Conservation (phyloP, 2,329 filamentous ascomycete genomes). For the Aspergillus tamarii region DNA sequence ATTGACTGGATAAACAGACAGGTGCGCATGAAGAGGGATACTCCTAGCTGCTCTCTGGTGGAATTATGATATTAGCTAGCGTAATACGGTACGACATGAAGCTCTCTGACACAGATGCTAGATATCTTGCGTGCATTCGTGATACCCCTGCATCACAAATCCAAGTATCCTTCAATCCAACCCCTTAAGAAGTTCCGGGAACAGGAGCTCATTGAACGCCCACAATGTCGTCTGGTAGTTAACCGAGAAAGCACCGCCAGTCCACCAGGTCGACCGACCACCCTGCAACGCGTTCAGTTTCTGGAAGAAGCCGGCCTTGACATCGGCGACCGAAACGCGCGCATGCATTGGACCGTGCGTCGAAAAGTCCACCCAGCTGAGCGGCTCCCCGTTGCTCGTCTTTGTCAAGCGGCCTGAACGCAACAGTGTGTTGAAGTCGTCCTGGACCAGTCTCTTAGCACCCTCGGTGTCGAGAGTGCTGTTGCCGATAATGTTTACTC, state of each 20-base stretch:
- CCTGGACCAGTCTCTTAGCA: slow-evolving; percentile 19
- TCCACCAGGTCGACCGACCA: slow-evolving; percentile 43
- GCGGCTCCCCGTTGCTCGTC: slow-evolving; percentile 13
- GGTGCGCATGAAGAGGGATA: no score
- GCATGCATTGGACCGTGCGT: slow-evolving; percentile 37
- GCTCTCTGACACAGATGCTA: neutral
- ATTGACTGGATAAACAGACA: no score
- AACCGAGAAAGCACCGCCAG: slow-evolving; percentile 37
- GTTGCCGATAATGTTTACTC: slow-evolving; percentile 27
- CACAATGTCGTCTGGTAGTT: slow-evolving; percentile 28
- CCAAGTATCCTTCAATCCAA: slow-evolving; percentile 4
- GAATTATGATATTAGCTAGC: neutral
- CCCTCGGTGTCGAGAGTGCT: slow-evolving; percentile 17
- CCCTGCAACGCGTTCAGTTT: slow-evolving; percentile 45
- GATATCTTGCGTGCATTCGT: neutral
- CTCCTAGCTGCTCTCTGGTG: no score
- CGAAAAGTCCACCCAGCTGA: slow-evolving; percentile 27
- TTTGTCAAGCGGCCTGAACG: slow-evolving; percentile 15
- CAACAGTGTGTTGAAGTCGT: slow-evolving; percentile 22
- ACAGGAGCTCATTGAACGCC: slow-evolving; percentile 28
- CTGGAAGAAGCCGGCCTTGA: slow-evolving; percentile 42
- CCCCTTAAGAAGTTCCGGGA: slow-evolving; percentile 23
- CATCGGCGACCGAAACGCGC: slow-evolving; percentile 32
- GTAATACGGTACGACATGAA: neutral
- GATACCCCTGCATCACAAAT: neutral